These are phyloP conservation scores for Diaporthe longicolla DNA, from an alignment of 2,329 filamentous ascomycete species.

Conservation along the genomic window DNA sequence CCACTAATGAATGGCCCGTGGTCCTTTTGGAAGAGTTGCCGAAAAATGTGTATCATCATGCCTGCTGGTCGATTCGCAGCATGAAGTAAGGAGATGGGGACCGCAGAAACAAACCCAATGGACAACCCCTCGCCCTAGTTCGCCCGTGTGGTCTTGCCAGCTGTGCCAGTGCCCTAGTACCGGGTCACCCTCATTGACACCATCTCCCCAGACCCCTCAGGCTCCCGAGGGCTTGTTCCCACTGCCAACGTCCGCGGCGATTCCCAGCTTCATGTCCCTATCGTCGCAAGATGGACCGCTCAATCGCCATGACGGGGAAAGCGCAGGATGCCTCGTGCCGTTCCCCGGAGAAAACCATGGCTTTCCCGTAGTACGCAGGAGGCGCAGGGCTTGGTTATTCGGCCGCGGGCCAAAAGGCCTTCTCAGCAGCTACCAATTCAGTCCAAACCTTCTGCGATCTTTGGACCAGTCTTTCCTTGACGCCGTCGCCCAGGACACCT, in stretches of 20 bases:
- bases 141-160: not conserved
- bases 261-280: not conserved
- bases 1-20: not conserved
- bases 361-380: not conserved
- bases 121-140: not conserved
- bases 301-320: not conserved
- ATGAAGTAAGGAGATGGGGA: no score
- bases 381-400: constrained; percentile 38
- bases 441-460: constrained; percentile 61
- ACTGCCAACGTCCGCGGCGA: not conserved
- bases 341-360: no score
- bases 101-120: not conserved
- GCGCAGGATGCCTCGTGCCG: not conserved
- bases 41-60: no score
- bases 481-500: constrained; percentile 48
- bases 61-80: not conserved
- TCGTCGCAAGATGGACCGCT: not conserved
- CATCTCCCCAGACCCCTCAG: not conserved
- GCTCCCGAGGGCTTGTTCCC: no score
- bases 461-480: constrained; percentile 53
- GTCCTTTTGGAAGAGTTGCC: not conserved
- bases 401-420: constrained; percentile 69
- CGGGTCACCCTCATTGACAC: not conserved
- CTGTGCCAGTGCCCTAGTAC: not conserved
- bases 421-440: constrained; percentile 69